phyloP scores from a whole-genome alignment of 306 rosid genomes.

The Malus domestica region ASM211411v1 NC_041803.1:6010001-6010500 shows the following conservation, averaged over 20 bases:
- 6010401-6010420: constrained; percentile 62
- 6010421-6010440: background rate
- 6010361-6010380: constrained; percentile 79
- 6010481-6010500: constrained; percentile 43
- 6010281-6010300: constrained; percentile 68
- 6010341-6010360: constrained; percentile 99
- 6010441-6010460: background rate
- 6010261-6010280: constrained; percentile 91
- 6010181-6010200: constrained; percentile 13
- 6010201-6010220: constrained; percentile 52
- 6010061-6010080: constrained; percentile 25
- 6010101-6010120: constrained; percentile 25
- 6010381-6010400: constrained; percentile 77
- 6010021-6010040: constrained; percentile 89
- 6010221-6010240: constrained; percentile 90
- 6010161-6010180: constrained; percentile 33
- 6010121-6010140: constrained; percentile 19
- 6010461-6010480: constrained; percentile 30
- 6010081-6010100: constrained; percentile 17
- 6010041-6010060: constrained; percentile 36
- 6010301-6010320: constrained; percentile 97
- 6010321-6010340: constrained; percentile 92
- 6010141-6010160: constrained; percentile 27
- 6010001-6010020: constrained; percentile 75
- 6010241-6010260: constrained; percentile 91